A percentile compares a stretch with the other conserved stretches of the same genome.
Evolutionary conservation across 305 asterid species (phyloP).

Genomic region (Solanum hybrid): DNA sequence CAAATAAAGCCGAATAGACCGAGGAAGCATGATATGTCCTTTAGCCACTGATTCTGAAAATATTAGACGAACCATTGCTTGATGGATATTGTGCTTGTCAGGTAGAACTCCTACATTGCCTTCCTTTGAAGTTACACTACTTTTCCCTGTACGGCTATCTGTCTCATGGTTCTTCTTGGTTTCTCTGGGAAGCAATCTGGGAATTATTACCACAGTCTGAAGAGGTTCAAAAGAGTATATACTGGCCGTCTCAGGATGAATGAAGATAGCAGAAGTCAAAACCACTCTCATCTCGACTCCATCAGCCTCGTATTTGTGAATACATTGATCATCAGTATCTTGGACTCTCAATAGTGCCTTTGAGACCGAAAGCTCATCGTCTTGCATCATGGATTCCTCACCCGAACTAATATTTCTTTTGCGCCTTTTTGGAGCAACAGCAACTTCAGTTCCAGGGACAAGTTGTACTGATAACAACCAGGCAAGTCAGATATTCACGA

Average conservation of each 20-base stretch:
- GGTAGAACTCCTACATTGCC: slow-evolving; percentile 25
- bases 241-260: slow-evolving; percentile 89
- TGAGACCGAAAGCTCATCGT: slow-evolving; percentile 26
- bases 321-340: slow-evolving; percentile 43
- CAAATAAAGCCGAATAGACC: slow-evolving; percentile 76
- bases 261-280: slow-evolving; percentile 59
- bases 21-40: slow-evolving; percentile 88
- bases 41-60: slow-evolving; percentile 70
- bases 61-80: slow-evolving; percentile 39
- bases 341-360: slow-evolving; percentile 78
- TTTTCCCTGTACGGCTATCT: slow-evolving; percentile 27
- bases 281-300: slow-evolving; percentile 51
- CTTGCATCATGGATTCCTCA: slow-evolving; percentile 28
- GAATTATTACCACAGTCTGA: slow-evolving; percentile 54
- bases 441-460: slow-evolving; percentile 91
- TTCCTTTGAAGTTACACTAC: slow-evolving; percentile 40
- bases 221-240: slow-evolving; percentile 45
- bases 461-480: slow-evolving; percentile 66
- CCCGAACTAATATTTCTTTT: slow-evolving; percentile 26
- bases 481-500: slow-evolving; percentile 21
- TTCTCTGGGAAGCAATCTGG: slow-evolving; percentile 36
- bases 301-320: slow-evolving; percentile 38
- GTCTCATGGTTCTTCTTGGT: slow-evolving; percentile 29
- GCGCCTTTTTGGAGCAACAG: slow-evolving; percentile 92
- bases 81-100: slow-evolving; percentile 28